phyloP scores from a whole-genome alignment of 768 basidiomycete genomes.

The Pleurotus giganteus region DNA sequence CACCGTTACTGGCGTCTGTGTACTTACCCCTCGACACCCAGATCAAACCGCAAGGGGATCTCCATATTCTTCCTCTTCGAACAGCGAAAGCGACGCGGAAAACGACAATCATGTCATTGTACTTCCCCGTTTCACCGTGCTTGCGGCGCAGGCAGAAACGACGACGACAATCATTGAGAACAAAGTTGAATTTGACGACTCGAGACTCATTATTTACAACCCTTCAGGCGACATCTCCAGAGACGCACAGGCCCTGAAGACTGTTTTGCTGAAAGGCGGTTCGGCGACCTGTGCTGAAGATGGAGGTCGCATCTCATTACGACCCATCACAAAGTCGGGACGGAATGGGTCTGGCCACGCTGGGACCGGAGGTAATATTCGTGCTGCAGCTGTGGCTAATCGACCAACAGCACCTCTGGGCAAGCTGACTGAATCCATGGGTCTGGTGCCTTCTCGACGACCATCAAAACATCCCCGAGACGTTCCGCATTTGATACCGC shows the following conservation, averaged over 20 bases:
- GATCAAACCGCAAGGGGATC: neutral
- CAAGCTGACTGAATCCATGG: constrained; percentile 2
- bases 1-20: constrained; percentile 60
- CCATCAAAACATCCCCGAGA: constrained; percentile 39
- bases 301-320: constrained; percentile 57
- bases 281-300: constrained; percentile 61
- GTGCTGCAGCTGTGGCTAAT: neutral
- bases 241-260: constrained; percentile 62
- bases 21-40: constrained; percentile 46
- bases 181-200: constrained; percentile 41
- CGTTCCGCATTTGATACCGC: constrained; percentile 62
- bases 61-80: constrained; percentile 18
- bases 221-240: constrained; percentile 50
- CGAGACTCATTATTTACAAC: constrained; percentile 61
- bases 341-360: constrained; percentile 22
- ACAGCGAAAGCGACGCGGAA: constrained; percentile 22
- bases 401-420: neutral
- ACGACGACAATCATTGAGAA: constrained; percentile 59
- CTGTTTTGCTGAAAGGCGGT: constrained; percentile 59
- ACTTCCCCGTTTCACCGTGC: constrained; percentile 67
- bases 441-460: neutral
- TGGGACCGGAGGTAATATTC: neutral
- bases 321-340: constrained; percentile 27
- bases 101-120: constrained; percentile 43
- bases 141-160: constrained; percentile 64